Percentiles rank a stretch among this genome's conserved stretches.
These are phyloP conservation scores for Blastobotrys serpentis DNA, from an alignment of 1,139 yeast species.

Conservation along the genomic window DNA sequence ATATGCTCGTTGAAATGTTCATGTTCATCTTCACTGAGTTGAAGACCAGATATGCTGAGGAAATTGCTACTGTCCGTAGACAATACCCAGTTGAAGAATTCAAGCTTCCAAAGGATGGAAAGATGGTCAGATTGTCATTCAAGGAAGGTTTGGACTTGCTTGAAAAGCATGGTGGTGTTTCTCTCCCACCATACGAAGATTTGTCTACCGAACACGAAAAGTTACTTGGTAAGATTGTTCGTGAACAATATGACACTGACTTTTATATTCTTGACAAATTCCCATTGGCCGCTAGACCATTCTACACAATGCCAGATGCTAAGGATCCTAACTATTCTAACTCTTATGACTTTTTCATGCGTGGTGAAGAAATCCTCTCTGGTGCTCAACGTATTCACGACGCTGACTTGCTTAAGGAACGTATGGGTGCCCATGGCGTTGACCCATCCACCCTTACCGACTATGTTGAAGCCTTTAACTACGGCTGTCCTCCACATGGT, in stretches of 20 bases:
- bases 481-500: slow-evolving; percentile 98
- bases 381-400: slow-evolving; percentile 99
- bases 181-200: slow-evolving; percentile 84
- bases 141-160: slow-evolving; percentile 88
- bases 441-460: slow-evolving; percentile 77
- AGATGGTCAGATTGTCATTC: slow-evolving; percentile 87
- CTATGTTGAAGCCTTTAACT: slow-evolving; percentile 86
- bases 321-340: slow-evolving; percentile 89
- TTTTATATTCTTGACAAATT: slow-evolving; percentile 96
- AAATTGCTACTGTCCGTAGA: slow-evolving; percentile 84
- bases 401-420: slow-evolving; percentile 71
- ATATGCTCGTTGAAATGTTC: slow-evolving; percentile 78
- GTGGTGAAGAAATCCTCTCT: slow-evolving; percentile 97
- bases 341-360: slow-evolving; percentile 94
- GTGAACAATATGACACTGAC: slow-evolving; percentile 94
- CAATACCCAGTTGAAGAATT: slow-evolving; percentile 98
- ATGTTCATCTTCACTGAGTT: slow-evolving; percentile 84
- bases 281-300: slow-evolving; percentile 95
- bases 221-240: slow-evolving; percentile 83
- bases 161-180: slow-evolving; percentile 76
- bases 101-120: slow-evolving; percentile 67
- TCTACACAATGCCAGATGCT: slow-evolving; percentile 98
- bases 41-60: slow-evolving; percentile 72
- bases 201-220: slow-evolving; percentile 93
- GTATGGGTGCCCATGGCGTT: slow-evolving; percentile 81